These are phyloP conservation scores for Candolleomyces efflorescens DNA, from an alignment of 768 basidiomycete species.

Conservation along the genomic window DNA sequence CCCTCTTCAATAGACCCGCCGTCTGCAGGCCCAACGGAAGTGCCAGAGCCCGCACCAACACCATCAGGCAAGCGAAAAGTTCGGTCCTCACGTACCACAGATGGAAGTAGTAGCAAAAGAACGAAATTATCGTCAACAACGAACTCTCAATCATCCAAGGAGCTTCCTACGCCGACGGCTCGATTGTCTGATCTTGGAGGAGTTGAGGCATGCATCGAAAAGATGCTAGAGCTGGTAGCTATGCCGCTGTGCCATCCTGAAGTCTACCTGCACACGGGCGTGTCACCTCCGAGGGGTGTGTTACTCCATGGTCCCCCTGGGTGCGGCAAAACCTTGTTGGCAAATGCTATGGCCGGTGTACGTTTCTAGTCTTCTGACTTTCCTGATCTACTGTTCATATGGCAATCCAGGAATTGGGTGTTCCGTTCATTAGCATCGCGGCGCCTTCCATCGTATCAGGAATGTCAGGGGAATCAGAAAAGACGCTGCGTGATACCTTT, in stretches of 20 bases:
- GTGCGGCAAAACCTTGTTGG: slow-evolving; percentile 93
- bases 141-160: slow-evolving; percentile 39
- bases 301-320: slow-evolving; percentile 94
- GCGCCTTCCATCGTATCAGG: slow-evolving; percentile 96
- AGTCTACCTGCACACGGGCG: slow-evolving; percentile 89
- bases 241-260: slow-evolving; percentile 96
- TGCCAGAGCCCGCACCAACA: background rate
- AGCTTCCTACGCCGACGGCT: slow-evolving; percentile 67
- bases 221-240: slow-evolving; percentile 93
- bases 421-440: slow-evolving; percentile 92
- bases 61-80: slow-evolving; percentile 52
- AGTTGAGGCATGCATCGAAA: slow-evolving; percentile 80
- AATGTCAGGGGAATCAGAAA: slow-evolving; percentile 98
- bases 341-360: slow-evolving; percentile 94
- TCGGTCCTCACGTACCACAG: slow-evolving; percentile 46
- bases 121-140: slow-evolving; percentile 36
- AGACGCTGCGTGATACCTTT: slow-evolving; percentile 92
- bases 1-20: slow-evolving; percentile 11
- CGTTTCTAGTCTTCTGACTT: slow-evolving; percentile 22
- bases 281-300: slow-evolving; percentile 89
- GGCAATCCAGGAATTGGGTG: slow-evolving; percentile 70
- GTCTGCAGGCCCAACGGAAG: slow-evolving; percentile 6
- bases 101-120: slow-evolving; percentile 55
- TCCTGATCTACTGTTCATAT: background rate
- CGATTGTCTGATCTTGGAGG: slow-evolving; percentile 87